Conservation (phyloP, 2,329 filamentous ascomycete genomes). For the Epichloe amarillans region DNA sequence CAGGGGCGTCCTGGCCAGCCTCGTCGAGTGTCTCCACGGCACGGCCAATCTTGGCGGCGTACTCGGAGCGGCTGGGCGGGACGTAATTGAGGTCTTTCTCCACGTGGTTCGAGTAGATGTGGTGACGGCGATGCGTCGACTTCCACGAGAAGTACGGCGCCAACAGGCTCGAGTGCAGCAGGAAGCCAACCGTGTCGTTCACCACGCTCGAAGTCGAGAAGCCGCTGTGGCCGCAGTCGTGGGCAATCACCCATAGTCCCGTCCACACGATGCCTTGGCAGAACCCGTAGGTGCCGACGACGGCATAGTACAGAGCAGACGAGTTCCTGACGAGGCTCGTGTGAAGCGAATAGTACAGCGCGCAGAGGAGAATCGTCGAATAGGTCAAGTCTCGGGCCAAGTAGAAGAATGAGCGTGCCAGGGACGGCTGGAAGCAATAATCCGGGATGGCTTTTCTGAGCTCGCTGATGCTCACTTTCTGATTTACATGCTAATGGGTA, state of each 20-base stretch:
- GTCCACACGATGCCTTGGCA: constrained; percentile 52
- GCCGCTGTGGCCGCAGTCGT: constrained; percentile 58
- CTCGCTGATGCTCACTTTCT: neutral
- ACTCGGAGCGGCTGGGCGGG: neutral
- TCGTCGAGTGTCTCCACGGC: constrained; percentile 27
- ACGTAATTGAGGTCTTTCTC: constrained; percentile 27
- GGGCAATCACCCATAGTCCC: constrained; percentile 57
- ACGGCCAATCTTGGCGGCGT: neutral
- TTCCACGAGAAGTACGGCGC: constrained; percentile 66
- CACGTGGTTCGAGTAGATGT: constrained; percentile 55
- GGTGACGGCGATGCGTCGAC: constrained; percentile 56
- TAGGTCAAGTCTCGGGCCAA: constrained; percentile 41
- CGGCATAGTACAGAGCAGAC: neutral
- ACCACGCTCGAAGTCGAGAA: constrained; percentile 43
- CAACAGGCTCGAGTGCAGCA: constrained; percentile 50
- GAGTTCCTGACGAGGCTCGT: neutral
- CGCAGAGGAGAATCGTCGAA: constrained; percentile 20
- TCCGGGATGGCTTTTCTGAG: constrained; percentile 35
- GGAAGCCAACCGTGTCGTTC: constrained; percentile 50
- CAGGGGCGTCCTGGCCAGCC: constrained; percentile 50
- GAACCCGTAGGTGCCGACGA: constrained; percentile 41
- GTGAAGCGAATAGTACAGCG: neutral
- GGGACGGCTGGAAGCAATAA: constrained; percentile 41
- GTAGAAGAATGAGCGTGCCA: constrained; percentile 22
- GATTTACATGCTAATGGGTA: neutral